phyloP scores from a whole-genome alignment of 495 filamentous ascomycete species.

The Letharia columbiana region DNA sequence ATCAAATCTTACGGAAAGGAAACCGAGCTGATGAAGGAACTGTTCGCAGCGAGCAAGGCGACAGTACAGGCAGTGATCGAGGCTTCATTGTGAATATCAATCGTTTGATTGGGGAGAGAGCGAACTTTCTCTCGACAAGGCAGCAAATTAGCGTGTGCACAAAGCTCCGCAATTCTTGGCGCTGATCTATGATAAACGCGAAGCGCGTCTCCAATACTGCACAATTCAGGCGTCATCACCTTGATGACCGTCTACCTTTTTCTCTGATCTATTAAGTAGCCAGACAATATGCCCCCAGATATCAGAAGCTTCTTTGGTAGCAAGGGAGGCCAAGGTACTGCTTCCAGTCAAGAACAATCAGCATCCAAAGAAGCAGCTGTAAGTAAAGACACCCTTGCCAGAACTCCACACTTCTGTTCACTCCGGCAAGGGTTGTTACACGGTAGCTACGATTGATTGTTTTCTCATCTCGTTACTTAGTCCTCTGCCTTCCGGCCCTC shows the following conservation, averaged over 20 bases:
- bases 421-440: not conserved
- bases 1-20: not conserved
- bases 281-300: conserved; percentile 56
- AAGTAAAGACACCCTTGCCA: conserved; percentile 3
- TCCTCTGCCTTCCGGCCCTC: not conserved
- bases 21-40: not conserved
- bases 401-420: not conserved
- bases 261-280: not conserved
- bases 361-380: conserved; percentile 23
- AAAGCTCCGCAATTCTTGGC: no score
- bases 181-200: not conserved
- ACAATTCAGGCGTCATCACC: not conserved
- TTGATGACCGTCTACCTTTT: not conserved
- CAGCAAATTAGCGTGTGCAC: not conserved
- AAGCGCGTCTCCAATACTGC: not conserved
- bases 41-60: not conserved
- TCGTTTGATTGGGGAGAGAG: not conserved
- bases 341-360: conserved; percentile 40
- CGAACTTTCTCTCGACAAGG: not conserved
- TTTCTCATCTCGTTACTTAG: not conserved
- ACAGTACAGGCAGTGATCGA: conserved; percentile 1
- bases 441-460: not conserved
- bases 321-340: conserved; percentile 40
- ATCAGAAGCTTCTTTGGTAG: conserved; percentile 74
- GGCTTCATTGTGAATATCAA: conserved; percentile 8